Conservation (phyloP, 495 filamentous ascomycete species). For the Tuber aestivum region DNA sequence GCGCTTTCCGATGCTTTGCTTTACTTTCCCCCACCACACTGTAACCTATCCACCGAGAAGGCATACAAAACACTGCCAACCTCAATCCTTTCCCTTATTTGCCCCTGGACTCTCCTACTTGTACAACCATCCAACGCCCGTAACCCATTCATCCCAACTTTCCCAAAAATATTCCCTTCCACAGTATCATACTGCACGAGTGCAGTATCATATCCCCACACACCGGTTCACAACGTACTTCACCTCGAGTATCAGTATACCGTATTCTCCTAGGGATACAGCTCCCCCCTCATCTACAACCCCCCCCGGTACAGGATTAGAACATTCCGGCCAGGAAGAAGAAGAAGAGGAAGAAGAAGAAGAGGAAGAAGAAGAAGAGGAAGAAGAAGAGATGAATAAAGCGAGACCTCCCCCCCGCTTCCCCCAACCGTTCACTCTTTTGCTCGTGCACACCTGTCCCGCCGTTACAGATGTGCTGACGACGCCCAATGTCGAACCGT, state of each 20-base stretch:
- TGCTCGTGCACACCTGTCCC: neutral
- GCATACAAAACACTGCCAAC: neutral
- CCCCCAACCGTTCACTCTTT: neutral
- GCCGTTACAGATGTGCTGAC: neutral
- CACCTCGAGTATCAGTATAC: neutral
- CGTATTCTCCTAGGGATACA: neutral
- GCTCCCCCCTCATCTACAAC: neutral
- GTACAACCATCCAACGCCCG: neutral
- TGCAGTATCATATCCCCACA: neutral
- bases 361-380: too few species aligned
- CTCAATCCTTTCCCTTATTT: neutral
- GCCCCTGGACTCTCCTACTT: neutral
- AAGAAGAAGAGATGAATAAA: slow-evolving; percentile 2
- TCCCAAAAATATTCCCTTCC: too few species aligned
- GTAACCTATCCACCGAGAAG: neutral
- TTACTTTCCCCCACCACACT: neutral
- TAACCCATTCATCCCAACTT: neutral
- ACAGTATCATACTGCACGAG: too few species aligned
- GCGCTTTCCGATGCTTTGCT: neutral
- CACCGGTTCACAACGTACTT: neutral
- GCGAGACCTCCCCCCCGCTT: neutral
- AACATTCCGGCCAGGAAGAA: neutral
- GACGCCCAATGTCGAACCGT: neutral
- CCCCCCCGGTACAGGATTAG: neutral
- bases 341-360: too few species aligned